These are phyloP conservation scores for Penicillium psychrofluorescens DNA, from an alignment of 495 filamentous ascomycete species.

Conservation along the genomic window DNA sequence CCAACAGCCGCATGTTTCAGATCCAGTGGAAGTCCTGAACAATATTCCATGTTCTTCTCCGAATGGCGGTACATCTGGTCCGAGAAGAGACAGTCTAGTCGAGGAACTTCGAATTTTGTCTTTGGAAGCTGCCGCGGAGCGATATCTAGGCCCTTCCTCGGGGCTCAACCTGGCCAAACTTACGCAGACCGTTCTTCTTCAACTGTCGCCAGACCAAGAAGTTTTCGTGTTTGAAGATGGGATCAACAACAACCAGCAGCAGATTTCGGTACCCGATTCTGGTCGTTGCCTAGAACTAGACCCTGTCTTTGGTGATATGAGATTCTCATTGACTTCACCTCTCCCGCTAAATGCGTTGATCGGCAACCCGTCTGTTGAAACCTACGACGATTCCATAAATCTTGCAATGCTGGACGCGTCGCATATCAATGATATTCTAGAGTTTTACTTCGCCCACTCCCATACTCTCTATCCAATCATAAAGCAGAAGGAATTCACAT, in stretches of 20 bases:
- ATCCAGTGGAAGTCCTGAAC: neutral
- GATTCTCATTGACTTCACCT: constrained; percentile 10
- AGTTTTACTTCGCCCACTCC: constrained; percentile 36
- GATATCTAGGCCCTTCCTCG: constrained; percentile 31
- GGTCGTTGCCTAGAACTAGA: constrained; percentile 9
- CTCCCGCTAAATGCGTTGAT: constrained; percentile 12
- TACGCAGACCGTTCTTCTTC: constrained; percentile 32
- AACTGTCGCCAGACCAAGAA: constrained; percentile 39
- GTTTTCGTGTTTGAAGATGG: constrained; percentile 28
- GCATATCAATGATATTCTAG: constrained; percentile 21
- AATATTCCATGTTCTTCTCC: neutral
- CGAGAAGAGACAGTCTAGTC: constrained; percentile 14
- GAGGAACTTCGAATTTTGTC: constrained; percentile 27
- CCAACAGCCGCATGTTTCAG: neutral
- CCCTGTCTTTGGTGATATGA: constrained; percentile 8
- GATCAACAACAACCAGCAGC: constrained; percentile 7
- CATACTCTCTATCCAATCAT: constrained; percentile 35
- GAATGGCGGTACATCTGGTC: neutral
- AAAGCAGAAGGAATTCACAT: constrained; percentile 18
- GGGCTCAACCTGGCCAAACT: constrained; percentile 31
- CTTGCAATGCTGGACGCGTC: constrained; percentile 13
- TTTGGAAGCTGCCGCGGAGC: constrained; percentile 29
- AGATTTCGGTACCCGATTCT: neutral
- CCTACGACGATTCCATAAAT: constrained; percentile 9
- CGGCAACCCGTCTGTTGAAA: constrained; percentile 8